Evolutionary conservation across 2,329 filamentous ascomycete genomes (phyloP).

Genomic region (Clonostachys rosea): DNA sequence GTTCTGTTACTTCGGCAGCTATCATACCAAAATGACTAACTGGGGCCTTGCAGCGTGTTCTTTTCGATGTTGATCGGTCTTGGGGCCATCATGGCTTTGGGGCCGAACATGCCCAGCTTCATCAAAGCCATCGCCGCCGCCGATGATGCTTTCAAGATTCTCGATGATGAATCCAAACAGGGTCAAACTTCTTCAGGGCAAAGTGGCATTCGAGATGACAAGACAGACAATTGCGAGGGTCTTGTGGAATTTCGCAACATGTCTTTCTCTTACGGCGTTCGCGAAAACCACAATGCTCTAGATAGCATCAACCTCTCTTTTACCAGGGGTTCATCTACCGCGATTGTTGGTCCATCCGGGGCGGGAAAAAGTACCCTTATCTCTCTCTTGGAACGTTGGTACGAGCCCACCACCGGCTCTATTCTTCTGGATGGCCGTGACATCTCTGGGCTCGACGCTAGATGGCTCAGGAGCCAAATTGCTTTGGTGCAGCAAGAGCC

Average conservation of each 20-base stretch:
- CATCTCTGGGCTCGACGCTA: slow-evolving; percentile 76
- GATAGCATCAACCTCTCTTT: slow-evolving; percentile 11
- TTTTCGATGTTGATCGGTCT: too few relatives aligned
- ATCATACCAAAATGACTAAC: too few relatives aligned
- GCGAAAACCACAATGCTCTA: slow-evolving; percentile 32
- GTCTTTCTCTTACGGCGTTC: slow-evolving; percentile 4
- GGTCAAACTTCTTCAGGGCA: too few relatives aligned
- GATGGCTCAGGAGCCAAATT: slow-evolving; percentile 77
- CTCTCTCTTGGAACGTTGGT: slow-evolving; percentile 88
- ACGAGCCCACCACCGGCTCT: slow-evolving; percentile 77
- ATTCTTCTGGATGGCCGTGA: slow-evolving; percentile 84
- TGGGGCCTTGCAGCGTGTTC: too few relatives aligned
- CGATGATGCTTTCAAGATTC: too few relatives aligned
- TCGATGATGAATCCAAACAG: too few relatives aligned
- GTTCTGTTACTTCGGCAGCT: too few relatives aligned
- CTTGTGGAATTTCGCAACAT: slow-evolving; percentile 3
- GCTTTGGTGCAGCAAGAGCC: slow-evolving; percentile 93
- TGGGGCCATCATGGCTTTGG: too few relatives aligned
- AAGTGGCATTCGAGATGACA: too few relatives aligned
- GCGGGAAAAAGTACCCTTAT: slow-evolving; percentile 96
- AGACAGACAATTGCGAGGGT: neutral
- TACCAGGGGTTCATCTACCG: slow-evolving; percentile 37
- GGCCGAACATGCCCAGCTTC: too few relatives aligned
- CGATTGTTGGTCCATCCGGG: slow-evolving; percentile 85
- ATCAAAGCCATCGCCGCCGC: too few relatives aligned